Evolutionary conservation across 192 early-diverging fungal genomes (phyloP).

Genomic region (Ambispora gerdemannii): DNA sequence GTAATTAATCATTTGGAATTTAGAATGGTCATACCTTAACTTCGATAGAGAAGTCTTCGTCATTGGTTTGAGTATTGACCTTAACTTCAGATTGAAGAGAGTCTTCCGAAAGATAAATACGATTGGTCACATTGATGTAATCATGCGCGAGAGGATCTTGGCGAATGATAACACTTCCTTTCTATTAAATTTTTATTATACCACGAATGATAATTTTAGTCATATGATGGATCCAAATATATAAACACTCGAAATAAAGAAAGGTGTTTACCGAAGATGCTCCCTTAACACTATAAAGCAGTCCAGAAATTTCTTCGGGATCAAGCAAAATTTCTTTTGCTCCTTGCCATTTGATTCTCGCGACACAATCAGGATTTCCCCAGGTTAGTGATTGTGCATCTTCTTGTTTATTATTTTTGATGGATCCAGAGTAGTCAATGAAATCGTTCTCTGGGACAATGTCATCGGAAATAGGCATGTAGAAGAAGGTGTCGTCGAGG

Average conservation of each 20-base stretch:
- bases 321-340: slow-evolving; percentile 20
- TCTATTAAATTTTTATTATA: not conserved
- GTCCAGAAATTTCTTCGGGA: slow-evolving; percentile 1
- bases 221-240: not conserved
- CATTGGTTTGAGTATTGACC: slow-evolving; percentile 3
- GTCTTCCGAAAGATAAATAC: slow-evolving; percentile 20
- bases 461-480: too few relatives aligned
- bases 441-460: too few relatives aligned
- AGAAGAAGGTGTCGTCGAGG: too few relatives aligned
- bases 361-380: not conserved
- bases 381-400: not conserved
- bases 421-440: not conserved
- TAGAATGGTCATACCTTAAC: slow-evolving; percentile 25
- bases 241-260: not conserved
- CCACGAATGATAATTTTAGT: not conserved
- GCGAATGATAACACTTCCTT: slow-evolving; percentile 29
- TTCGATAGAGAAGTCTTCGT: slow-evolving; percentile 10
- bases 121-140: slow-evolving; percentile 25
- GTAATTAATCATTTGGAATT: too few relatives aligned
- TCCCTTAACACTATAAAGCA: slow-evolving; percentile 28
- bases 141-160: slow-evolving; percentile 3
- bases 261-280: slow-evolving; percentile 10
- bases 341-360: slow-evolving; percentile 11
- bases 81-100: slow-evolving; percentile 16
- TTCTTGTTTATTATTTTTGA: not conserved